Conservation (phyloP, 176 grass and related monocot genomes). For the Canna indica region DNA sequence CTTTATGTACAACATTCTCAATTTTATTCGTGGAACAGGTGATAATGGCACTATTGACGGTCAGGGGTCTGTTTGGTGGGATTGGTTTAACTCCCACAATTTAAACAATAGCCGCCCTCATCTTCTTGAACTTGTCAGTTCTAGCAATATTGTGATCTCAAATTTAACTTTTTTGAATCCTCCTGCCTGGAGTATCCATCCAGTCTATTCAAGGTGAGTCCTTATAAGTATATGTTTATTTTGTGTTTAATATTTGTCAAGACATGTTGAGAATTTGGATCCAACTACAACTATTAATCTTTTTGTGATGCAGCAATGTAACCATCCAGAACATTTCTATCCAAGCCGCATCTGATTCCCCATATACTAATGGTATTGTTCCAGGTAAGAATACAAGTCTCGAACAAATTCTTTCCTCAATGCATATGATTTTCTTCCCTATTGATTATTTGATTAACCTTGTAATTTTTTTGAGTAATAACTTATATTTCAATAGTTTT, state of each 20-base stretch:
- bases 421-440: too few relatives aligned
- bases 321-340: slow-evolving; percentile 62
- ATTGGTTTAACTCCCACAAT: slow-evolving; percentile 48
- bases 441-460: too few relatives aligned
- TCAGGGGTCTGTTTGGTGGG: slow-evolving; percentile 84
- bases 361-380: slow-evolving; percentile 72
- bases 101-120: slow-evolving; percentile 88
- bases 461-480: too few relatives aligned
- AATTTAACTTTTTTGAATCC: slow-evolving; percentile 82
- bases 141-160: slow-evolving; percentile 55
- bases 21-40: slow-evolving; percentile 25
- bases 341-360: slow-evolving; percentile 47
- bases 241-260: slow-evolving; percentile 3
- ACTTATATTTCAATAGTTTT: too few relatives aligned
- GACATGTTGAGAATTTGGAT: background rate
- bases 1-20: background rate
- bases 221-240: background rate
- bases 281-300: background rate
- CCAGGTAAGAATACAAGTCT: slow-evolving; percentile 39
- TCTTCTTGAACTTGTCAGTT: slow-evolving; percentile 70
- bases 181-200: slow-evolving; percentile 92
- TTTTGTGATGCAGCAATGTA: slow-evolving; percentile 45
- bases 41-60: slow-evolving; percentile 74
- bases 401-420: background rate
- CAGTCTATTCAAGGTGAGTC: slow-evolving; percentile 62